Percentiles rank a stretch among this genome's conserved stretches.
Conservation (phyloP, 345 rosid genomes). For the Psidium guajava region DNA sequence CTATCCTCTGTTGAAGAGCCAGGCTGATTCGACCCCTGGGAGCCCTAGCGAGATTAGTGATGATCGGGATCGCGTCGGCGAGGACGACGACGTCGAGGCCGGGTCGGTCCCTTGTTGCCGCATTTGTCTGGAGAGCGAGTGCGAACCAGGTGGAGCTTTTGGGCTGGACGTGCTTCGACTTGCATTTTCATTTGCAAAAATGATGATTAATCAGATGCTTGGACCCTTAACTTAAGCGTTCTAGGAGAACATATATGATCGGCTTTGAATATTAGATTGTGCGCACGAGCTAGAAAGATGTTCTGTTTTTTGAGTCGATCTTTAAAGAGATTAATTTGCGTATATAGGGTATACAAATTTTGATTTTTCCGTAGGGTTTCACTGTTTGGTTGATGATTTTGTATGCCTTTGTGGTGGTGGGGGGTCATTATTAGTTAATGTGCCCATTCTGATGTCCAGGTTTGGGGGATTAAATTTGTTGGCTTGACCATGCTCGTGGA, state of each 20-base stretch:
- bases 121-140: constrained; percentile 83
- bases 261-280: neutral
- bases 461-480: neutral
- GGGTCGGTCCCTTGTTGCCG: constrained; percentile 72
- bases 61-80: neutral
- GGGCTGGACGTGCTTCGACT: neutral
- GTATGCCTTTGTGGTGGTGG: neutral
- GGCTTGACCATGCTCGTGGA: neutral
- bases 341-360: neutral
- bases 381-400: neutral
- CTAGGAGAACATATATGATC: neutral
- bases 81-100: constrained; percentile 50
- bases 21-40: constrained; percentile 16
- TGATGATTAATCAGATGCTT: neutral
- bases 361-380: neutral
- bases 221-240: neutral
- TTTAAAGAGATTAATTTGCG: neutral
- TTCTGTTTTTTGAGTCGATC: neutral
- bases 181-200: neutral
- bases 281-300: neutral
- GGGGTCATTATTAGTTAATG: neutral
- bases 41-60: constrained; percentile 43
- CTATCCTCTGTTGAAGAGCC: constrained; percentile 54
- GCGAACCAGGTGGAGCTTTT: constrained; percentile 37
- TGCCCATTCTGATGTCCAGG: neutral